Base-by-base conservation (phyloP, 352 stramenopile genomes). In the Phytophthora chlamydospora region DNA sequence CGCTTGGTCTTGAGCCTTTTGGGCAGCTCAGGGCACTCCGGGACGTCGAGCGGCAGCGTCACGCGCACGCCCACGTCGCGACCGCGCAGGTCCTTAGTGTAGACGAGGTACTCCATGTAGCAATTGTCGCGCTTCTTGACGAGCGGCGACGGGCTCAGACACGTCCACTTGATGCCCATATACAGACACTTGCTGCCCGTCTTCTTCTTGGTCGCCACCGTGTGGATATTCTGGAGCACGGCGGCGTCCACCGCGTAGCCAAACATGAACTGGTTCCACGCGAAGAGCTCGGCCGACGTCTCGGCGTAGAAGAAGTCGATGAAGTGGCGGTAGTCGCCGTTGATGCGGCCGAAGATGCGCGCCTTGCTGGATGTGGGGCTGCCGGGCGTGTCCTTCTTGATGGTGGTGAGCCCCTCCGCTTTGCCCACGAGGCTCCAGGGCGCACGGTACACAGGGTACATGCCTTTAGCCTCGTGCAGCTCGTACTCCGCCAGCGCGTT, bases 121-220 rank as follows among this genome's bases (percentile, higher is more conserved):
- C 78, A 88, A 35, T 83, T 82, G 73, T 95, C 81, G n/a, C 81
- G 73, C 66, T 89, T 90, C 40, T 76, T 80, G 12, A 82, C 57
- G 38, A 91, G 73, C 49, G 78, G 49, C 19, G 76, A 83, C 48
- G 79, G 72, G 45, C 74, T 76, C 40, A 89, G 58, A 38, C 81
- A 90, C 47, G 75, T 75, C 86, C 86, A 95, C 63, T 95, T 95
- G 68, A 95, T 85, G 45, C 86, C 86, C 66, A 95, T 77, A 61
- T 95, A 95, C 41, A 78, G 44, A 59, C 77, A 73, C 12, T 24
- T 3, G 21, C 21, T 24, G 21, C 21, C 21, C 21, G 21, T 24
- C 21, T 77, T 62, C 16, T 78, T 64, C 38, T 57, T 66, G 24
- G 62, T 71, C 8, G 58, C 49, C 3, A 75, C 65, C 1, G 78